phyloP scores from a whole-genome alignment of 2,329 filamentous ascomycete genomes.

The Pseudogymnoascus sp. region DNA sequence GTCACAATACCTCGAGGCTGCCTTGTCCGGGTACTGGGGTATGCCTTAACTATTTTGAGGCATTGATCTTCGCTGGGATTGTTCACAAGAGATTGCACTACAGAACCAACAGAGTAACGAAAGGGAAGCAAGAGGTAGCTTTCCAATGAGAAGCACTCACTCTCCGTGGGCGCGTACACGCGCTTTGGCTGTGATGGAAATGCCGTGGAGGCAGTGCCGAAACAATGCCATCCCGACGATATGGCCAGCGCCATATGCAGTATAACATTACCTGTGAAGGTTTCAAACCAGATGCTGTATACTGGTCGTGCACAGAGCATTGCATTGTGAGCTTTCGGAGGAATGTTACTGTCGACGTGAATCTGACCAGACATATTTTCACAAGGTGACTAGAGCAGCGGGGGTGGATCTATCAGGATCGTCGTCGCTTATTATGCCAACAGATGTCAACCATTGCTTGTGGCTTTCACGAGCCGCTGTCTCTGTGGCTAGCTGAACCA shows the following conservation, averaged over 20 bases:
- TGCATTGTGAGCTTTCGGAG: neutral
- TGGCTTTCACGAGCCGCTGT: neutral
- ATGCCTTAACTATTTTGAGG: neutral
- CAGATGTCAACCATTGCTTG: neutral
- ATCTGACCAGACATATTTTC: neutral
- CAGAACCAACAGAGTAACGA: neutral
- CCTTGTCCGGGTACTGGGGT: neutral
- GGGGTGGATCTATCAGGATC: neutral
- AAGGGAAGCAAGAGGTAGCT: neutral
- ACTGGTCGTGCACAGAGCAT: neutral
- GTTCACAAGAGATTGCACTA: neutral
- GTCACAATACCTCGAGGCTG: neutral
- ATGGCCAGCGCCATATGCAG: neutral
- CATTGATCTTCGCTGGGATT: neutral
- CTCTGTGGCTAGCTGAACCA: neutral
- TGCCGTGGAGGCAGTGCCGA: neutral
- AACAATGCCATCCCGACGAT: neutral
- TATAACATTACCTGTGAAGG: neutral
- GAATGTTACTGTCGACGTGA: neutral
- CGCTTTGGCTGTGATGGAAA: neutral
- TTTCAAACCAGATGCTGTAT: neutral
- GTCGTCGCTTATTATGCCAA: neutral
- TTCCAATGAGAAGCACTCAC: neutral
- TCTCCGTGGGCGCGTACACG: neutral
- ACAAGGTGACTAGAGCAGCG: neutral